Conservation (phyloP, 2,329 filamentous ascomycete genomes). For the Leptographium flavum region DNA sequence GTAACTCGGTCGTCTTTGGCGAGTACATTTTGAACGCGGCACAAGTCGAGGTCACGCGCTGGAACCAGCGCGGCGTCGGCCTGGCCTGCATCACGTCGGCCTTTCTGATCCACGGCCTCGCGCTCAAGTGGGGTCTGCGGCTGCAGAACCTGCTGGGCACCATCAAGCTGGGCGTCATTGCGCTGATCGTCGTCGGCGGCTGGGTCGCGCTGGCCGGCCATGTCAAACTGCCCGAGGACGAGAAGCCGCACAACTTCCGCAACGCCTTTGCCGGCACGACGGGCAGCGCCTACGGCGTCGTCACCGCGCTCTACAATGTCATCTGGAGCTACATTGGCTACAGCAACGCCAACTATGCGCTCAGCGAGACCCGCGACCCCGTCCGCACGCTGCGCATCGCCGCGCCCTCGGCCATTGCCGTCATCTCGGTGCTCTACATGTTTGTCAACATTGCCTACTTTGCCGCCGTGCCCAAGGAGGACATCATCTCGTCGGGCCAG, state of each 20-base stretch:
- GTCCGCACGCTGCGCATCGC: slow-evolving; percentile 50
- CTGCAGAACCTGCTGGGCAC: slow-evolving; percentile 52
- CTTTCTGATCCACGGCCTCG: slow-evolving; percentile 50
- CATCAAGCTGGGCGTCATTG: slow-evolving; percentile 51
- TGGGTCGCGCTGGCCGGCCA: slow-evolving; percentile 48
- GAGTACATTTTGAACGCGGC: slow-evolving; percentile 57
- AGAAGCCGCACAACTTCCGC: slow-evolving; percentile 37
- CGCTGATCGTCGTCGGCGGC: slow-evolving; percentile 50
- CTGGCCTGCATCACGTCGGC: slow-evolving; percentile 52
- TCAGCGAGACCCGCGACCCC: slow-evolving; percentile 52
- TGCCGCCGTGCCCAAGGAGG: slow-evolving; percentile 37
- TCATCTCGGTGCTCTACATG: slow-evolving; percentile 49
- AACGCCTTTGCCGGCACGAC: slow-evolving; percentile 53
- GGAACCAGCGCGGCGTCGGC: slow-evolving; percentile 54
- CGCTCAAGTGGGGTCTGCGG: slow-evolving; percentile 51
- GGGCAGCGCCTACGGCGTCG: slow-evolving; percentile 49
- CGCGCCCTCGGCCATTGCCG: slow-evolving; percentile 43
- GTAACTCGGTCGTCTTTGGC: slow-evolving; percentile 55
- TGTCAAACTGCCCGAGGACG: slow-evolving; percentile 32
- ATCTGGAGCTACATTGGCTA: slow-evolving; percentile 58
- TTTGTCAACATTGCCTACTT: slow-evolving; percentile 56
- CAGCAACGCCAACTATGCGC: slow-evolving; percentile 53
- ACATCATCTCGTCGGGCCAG: slow-evolving; percentile 35
- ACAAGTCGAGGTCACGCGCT: slow-evolving; percentile 44
- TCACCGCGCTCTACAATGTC: slow-evolving; percentile 58